Evolutionary conservation across 257 asterid genomes (phyloP), one percentile per base, ranked within the genome.

Genomic region (Avicennia marina): DNA sequence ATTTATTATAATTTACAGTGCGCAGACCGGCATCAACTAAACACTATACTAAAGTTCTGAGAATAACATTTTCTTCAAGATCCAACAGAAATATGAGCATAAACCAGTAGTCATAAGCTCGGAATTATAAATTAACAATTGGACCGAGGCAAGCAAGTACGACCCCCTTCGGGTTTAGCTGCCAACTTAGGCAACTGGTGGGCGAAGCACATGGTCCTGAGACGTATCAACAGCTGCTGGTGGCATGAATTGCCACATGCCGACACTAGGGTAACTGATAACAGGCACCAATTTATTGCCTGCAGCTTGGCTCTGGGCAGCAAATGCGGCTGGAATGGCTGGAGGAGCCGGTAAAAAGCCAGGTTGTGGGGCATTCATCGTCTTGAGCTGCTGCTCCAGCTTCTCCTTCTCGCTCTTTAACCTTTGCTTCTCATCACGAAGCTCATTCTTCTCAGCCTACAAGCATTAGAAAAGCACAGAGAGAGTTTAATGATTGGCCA

Each of bases 201-300:
- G 86, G 62, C 83, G 90, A 39, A 86, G 90, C 8, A 68, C 84
- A 26, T 81, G 89, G 60, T 86, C 95, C 76, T 81, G 87, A 38
- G 95, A 86, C 16, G 94, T 83, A 72, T 86, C 95, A 26, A 86
- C 87, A 21, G 87, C 78, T 32, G 95, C 78, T 53, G 95, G 94
- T 11, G 90, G 95, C 90, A 86, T 71, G 81, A 86, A 86, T 65
- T 86, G 95, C 95, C 95, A 86, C 94, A 86, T 86, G 7, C 88
- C 84, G 21, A 79, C 84, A 11, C 90, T 86, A 39, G 94, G 94
- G 68, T 83, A 83, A 41, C 90, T 68, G 65, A 81, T 72, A 55
- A 81, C 49, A 1, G 95, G 90, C 43, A 86, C 84, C 79, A 83
- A 36, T 67, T 86, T 86, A 76, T 75, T 79, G 41, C 81, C 90